Conservation (phyloP, 305 asterid genomes). For the Rubia peregrina region DNA sequence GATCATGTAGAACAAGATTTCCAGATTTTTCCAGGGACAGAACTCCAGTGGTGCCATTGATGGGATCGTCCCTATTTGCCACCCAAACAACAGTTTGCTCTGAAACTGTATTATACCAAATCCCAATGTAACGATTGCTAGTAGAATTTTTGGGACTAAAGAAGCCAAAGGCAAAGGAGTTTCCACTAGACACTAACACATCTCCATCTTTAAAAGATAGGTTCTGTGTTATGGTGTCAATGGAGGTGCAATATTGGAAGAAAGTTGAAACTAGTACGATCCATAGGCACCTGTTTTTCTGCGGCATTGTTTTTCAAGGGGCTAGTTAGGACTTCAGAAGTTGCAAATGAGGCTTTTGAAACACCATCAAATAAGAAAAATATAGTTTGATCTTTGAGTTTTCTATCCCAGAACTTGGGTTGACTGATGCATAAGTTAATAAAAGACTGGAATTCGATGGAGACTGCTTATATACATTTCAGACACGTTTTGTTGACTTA, state of each 20-base stretch:
- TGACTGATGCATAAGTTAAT: background rate
- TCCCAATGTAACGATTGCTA: slow-evolving; percentile 25
- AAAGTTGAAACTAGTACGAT: slow-evolving; percentile 1
- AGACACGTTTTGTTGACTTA: background rate
- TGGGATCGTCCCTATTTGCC: slow-evolving; percentile 31
- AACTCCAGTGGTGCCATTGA: slow-evolving; percentile 19
- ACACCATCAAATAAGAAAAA: background rate
- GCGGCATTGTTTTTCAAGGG: slow-evolving; percentile 5
- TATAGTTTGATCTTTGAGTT: background rate
- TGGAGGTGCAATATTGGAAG: slow-evolving; percentile 9
- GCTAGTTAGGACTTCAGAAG: background rate
- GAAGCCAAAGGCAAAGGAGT: slow-evolving; percentile 32
- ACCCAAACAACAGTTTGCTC: slow-evolving; percentile 41
- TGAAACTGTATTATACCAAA: slow-evolving; percentile 30
- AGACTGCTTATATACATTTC: too few species aligned
- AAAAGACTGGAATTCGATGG: background rate
- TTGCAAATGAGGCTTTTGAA: slow-evolving; percentile 1
- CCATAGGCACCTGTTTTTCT: background rate
- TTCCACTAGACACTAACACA: slow-evolving; percentile 23
- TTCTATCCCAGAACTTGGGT: background rate
- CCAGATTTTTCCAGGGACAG: slow-evolving; percentile 27
- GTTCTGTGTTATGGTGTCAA: slow-evolving; percentile 23
- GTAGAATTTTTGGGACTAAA: slow-evolving; percentile 27
- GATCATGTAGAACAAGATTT: slow-evolving; percentile 27
- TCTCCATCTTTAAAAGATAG: slow-evolving; percentile 29